phyloP scores from a whole-genome alignment of 805 yeast genomes.

The Priceomyces fermenticarens region DNA sequence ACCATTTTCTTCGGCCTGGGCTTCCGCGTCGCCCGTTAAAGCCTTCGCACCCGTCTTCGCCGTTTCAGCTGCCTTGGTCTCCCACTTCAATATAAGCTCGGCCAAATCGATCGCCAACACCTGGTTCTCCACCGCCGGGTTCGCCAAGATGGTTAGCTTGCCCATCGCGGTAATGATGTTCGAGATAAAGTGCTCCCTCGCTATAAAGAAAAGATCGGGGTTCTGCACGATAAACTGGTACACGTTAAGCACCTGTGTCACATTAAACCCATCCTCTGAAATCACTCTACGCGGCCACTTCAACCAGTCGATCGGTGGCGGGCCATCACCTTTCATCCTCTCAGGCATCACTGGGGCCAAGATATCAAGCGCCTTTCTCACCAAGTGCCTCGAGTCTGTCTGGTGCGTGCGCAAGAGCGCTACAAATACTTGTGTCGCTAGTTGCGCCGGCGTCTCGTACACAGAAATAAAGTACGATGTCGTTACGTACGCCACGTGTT shows the following conservation, averaged over 20 bases:
- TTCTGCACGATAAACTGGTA: slow-evolving; percentile 88
- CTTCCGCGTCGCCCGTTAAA: too few species aligned
- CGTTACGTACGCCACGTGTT: slow-evolving; percentile 89
- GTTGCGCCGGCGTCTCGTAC: slow-evolving; percentile 83
- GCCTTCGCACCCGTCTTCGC: slow-evolving; percentile 3
- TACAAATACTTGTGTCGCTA: slow-evolving; percentile 89
- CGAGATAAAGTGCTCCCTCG: slow-evolving; percentile 85
- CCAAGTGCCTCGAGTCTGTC: slow-evolving; percentile 77
- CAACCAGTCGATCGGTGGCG: slow-evolving; percentile 67
- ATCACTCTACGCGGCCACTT: slow-evolving; percentile 93
- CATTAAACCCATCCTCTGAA: slow-evolving; percentile 85
- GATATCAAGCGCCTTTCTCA: slow-evolving; percentile 81
- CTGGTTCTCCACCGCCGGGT: slow-evolving; percentile 78
- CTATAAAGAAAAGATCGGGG: slow-evolving; percentile 77
- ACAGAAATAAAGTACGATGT: slow-evolving; percentile 83
- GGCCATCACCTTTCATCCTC: slow-evolving; percentile 52
- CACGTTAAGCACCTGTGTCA: slow-evolving; percentile 79
- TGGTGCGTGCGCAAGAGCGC: slow-evolving; percentile 84
- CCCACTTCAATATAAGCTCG: slow-evolving; percentile 85
- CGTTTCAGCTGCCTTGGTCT: slow-evolving; percentile 43
- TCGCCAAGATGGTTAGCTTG: slow-evolving; percentile 73
- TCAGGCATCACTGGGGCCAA: slow-evolving; percentile 83
- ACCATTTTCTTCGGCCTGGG: too few species aligned
- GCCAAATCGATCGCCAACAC: slow-evolving; percentile 85
- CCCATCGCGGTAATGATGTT: slow-evolving; percentile 92